Base-by-base conservation (phyloP, 371 early-diverging fungal species). In the Circinella umbellata region DNA sequence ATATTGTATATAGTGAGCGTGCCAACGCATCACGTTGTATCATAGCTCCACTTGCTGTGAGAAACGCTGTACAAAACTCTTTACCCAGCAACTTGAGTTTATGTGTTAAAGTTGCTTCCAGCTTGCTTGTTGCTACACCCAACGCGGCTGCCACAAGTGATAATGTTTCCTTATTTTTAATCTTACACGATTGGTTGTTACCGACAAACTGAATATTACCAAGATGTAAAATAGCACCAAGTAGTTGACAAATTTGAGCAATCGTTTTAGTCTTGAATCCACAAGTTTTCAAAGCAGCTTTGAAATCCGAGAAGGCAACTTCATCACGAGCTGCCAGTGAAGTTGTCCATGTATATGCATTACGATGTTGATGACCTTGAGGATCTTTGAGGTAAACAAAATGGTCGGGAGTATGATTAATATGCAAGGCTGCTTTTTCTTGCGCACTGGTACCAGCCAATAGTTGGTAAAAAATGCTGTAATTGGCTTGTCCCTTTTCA, bases 391-490 rank as follows among this genome's bases (percentile, higher is more conserved):
- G 71, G 64, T 89, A 90, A 34, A 74, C 75, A 68, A 86, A 92
- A 36, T 89, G 81, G 34, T 78, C 65, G 15, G 73, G 78, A 5
- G 79, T 70, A 69, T 84, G 79, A 46, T 83, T 84, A 13, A 91
- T 83, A 66, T 89, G 88, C 36, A 88, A 77, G 18, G 86, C 85
- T 60, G 73, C 77, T 64, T 89, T 86, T 72, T 91, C 90, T 62
- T 84, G 86, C 6, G 80, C 69, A 0, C 86, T 84, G 13, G 88
- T 81, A 9, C 91, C 88, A 64, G 76, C 89, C 75, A 85, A 82
- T 70, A 95, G 84, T 60, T 93, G 88, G 79, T 95, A 93, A 76
- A 97, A 95, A 34, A 95, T 84, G 75, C 95, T 89, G 76, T 93
- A 96, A 61, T 90, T 93, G 64, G 90, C 80, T 51, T 91, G 90